Conservation (phyloP, 305 asterid species). For the Fraxinus floribunda region DNA sequence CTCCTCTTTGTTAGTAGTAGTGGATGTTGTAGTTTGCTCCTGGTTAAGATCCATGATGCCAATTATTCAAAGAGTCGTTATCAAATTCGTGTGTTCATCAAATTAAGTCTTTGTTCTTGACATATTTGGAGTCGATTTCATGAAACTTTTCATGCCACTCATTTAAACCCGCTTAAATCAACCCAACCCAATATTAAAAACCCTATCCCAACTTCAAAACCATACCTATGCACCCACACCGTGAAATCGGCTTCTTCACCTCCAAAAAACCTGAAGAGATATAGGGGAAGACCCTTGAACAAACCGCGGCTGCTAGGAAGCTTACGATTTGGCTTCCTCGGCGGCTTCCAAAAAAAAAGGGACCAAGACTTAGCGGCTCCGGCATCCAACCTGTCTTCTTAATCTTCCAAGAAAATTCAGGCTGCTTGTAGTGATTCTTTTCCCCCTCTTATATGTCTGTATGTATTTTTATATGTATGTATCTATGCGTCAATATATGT, state of each 20-base stretch:
- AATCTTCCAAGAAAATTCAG: conserved; percentile 38
- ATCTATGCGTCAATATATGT: not conserved
- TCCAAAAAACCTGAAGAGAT: conserved; percentile 42
- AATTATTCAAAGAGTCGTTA: not conserved
- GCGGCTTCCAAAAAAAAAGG: conserved; percentile 35
- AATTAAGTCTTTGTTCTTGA: not conserved
- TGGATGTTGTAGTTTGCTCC: not conserved
- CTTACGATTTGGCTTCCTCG: conserved; percentile 24
- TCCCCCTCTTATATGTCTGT: not conserved
- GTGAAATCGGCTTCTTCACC: conserved; percentile 31
- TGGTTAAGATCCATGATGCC: not conserved
- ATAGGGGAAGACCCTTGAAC: conserved; percentile 48
- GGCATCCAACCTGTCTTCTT: conserved; percentile 9
- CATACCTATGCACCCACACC: too few species aligned
- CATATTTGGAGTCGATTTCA: not conserved
- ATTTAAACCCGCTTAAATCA: too few species aligned
- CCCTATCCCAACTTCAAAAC: too few species aligned
- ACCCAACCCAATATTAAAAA: too few species aligned
- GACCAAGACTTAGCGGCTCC: conserved; percentile 6
- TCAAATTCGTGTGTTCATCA: not conserved
- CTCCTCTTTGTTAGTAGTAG: not conserved
- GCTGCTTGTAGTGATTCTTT: conserved; percentile 30
- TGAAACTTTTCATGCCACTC: not conserved
- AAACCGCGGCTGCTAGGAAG: conserved; percentile 58
- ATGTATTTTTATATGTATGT: not conserved